phyloP scores from a whole-genome alignment of 345 rosid genomes.

The Pistacia atlantica region DNA sequence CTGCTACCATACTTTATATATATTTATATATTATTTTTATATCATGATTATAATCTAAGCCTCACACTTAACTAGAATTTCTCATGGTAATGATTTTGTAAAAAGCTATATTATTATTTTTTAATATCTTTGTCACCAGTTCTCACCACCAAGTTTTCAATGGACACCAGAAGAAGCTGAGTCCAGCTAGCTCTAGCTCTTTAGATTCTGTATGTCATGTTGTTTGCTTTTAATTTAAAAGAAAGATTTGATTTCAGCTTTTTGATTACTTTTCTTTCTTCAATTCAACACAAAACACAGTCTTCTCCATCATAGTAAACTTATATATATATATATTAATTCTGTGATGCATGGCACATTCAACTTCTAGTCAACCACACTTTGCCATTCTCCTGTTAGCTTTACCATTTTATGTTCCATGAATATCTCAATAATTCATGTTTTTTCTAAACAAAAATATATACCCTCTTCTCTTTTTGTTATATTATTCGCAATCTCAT shows the following conservation, averaged over 20 bases:
- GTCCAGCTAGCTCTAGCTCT: constrained; percentile 37
- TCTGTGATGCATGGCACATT: constrained; percentile 19
- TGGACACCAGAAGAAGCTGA: constrained; percentile 16
- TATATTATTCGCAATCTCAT: too few relatives aligned
- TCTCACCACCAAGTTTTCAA: constrained; percentile 33
- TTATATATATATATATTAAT: neutral
- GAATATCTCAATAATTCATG: neutral
- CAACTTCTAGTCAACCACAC: constrained; percentile 29
- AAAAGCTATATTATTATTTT: constrained; percentile 33
- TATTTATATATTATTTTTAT: neutral
- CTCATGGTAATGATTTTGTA: constrained; percentile 34
- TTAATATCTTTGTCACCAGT: constrained; percentile 26
- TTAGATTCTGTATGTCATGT: constrained; percentile 26
- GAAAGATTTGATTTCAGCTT: constrained; percentile 37
- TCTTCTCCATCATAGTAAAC: neutral
- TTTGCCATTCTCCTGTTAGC: constrained; percentile 20
- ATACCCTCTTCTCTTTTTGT: too few relatives aligned
- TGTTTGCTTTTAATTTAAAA: constrained; percentile 16
- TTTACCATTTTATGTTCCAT: neutral
- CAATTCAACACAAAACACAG: neutral
- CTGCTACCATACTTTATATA: constrained; percentile 18
- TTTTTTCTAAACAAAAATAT: neutral
- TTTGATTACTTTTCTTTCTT: constrained; percentile 16
- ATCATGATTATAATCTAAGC: constrained; percentile 36
- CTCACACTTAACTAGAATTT: constrained; percentile 25